Base-by-base conservation (phyloP, 768 basidiomycete species). In the Cubamyces lactineus region DNA sequence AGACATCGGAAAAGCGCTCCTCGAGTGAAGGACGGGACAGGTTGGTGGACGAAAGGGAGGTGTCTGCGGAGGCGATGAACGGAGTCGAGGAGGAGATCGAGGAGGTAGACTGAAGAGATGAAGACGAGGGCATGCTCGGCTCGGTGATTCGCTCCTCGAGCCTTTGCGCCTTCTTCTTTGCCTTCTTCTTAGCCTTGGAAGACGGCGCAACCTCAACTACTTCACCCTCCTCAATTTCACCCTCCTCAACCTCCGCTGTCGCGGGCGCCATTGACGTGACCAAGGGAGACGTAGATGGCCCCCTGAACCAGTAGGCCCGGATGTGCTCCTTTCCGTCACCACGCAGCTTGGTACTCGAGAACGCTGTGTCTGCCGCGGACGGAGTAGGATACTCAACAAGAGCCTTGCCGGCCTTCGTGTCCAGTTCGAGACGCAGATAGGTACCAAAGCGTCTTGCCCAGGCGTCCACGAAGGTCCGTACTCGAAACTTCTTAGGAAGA, bases 261-360 rank as follows among this genome's bases (percentile, higher is more conserved):
- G 23, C 17, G 19, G 11, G 16, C 30, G 24, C 30, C 5, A 50
- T 46, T 13, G 45, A 43, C 16, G 60, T 52, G 24, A 41, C 45
- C 6, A 55, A 59, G 0, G 57, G 47, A 17, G 59, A 23, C 7
- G 53, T 57, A 4, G 34, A 26, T 1, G 34, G 34, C 34, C 57
- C 59, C 1, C 66, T 59, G 53, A 69, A 73, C 66, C 70, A 71
- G n/a, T 61, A 73, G 28, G 64, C 70, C 7, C 72, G 52, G 11
- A 73, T 69, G 46, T 73, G 71, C 49, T 71, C 68, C 53, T 62
- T 70, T 4, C 71, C 71, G 9, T 69, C 66, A 1, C 67, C 71
- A 21, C 46, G 43, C 17, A 72, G 41, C 23, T 68, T 55, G 5
- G 60, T 53, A 49, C 72, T 69, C 5, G 50, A 52, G 47, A 62